Percentiles rank a stretch among this genome's conserved stretches.
phyloP scores from a whole-genome alignment of 2,329 filamentous ascomycete genomes.

The Colletotrichum sp. region DNA sequence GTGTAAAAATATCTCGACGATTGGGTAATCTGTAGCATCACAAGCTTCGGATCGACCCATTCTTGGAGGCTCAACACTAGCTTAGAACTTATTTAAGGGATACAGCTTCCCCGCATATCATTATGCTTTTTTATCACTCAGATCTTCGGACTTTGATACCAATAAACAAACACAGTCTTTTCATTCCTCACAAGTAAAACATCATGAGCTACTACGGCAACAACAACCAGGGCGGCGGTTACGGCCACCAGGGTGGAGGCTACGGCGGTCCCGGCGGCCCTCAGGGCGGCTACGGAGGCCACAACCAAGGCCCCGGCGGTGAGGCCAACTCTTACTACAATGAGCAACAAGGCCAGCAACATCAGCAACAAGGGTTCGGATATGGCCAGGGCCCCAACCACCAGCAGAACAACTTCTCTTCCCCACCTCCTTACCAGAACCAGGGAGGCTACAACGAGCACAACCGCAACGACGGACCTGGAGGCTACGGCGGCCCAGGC shows the following conservation, averaged over 20 bases:
- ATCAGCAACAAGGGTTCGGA: not conserved
- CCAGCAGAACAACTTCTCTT: slow-evolving; percentile 11
- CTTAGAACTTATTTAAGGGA: slow-evolving; percentile 13
- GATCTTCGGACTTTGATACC: not conserved
- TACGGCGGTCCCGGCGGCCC: not conserved
- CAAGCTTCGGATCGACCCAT: slow-evolving; percentile 13
- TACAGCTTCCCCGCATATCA: slow-evolving; percentile 9
- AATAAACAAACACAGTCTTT: not conserved
- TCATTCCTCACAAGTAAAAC: not conserved
- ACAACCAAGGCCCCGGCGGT: not conserved
- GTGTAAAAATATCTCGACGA: slow-evolving; percentile 10
- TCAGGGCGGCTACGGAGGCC: slow-evolving; percentile 2
- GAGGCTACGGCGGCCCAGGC: slow-evolving; percentile 19
- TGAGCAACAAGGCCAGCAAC: slow-evolving; percentile 2
- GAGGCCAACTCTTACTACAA: slow-evolving; percentile 17
- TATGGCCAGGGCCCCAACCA: slow-evolving; percentile 13
- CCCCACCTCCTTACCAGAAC: slow-evolving; percentile 12
- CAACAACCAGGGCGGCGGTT: slow-evolving; percentile 13
- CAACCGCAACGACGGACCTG: slow-evolving; percentile 11
- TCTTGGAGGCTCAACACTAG: not conserved
- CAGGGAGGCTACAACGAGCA: not conserved
- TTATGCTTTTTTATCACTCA: not conserved
- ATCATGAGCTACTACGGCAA: slow-evolving; percentile 15
- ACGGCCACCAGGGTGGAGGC: not conserved
- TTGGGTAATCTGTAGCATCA: not conserved